Conservation (phyloP, 2,329 filamentous ascomycete genomes). For the Penicillium italicum region DNA sequence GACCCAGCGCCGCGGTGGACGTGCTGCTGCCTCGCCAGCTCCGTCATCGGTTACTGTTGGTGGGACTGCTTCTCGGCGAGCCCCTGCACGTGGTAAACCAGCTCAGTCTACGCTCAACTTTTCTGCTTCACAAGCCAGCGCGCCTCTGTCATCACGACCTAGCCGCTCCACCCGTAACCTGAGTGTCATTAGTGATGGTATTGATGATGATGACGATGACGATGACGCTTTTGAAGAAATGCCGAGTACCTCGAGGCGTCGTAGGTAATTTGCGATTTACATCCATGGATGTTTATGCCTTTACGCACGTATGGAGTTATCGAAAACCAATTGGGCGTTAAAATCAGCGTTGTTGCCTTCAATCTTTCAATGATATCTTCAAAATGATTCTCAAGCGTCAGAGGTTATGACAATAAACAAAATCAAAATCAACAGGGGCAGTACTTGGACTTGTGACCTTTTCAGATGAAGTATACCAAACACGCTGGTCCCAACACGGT, state of each 20-base stretch:
- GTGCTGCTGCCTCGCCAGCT: constrained; percentile 31
- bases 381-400: neutral
- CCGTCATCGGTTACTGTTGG: constrained; percentile 33
- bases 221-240: constrained; percentile 48
- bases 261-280: constrained; percentile 20
- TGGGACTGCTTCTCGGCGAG: constrained; percentile 26
- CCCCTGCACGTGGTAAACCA: constrained; percentile 25
- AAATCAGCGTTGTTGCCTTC: neutral
- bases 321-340: neutral
- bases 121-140: constrained; percentile 37
- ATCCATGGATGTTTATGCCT: neutral
- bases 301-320: constrained; percentile 8
- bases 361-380: neutral
- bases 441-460: neutral
- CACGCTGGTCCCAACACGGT: neutral
- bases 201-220: constrained; percentile 39
- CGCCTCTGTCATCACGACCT: constrained; percentile 27
- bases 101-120: constrained; percentile 45
- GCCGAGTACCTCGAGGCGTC: constrained; percentile 20
- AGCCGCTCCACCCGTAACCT: constrained; percentile 32
- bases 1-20: constrained; percentile 24
- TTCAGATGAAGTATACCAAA: neutral
- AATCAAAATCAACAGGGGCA: neutral
- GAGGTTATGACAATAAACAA: neutral
- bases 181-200: constrained; percentile 40